These are phyloP conservation scores for Saprolegnia diclina DNA, from an alignment of 352 stramenopile species.

Conservation along the genomic window DNA sequence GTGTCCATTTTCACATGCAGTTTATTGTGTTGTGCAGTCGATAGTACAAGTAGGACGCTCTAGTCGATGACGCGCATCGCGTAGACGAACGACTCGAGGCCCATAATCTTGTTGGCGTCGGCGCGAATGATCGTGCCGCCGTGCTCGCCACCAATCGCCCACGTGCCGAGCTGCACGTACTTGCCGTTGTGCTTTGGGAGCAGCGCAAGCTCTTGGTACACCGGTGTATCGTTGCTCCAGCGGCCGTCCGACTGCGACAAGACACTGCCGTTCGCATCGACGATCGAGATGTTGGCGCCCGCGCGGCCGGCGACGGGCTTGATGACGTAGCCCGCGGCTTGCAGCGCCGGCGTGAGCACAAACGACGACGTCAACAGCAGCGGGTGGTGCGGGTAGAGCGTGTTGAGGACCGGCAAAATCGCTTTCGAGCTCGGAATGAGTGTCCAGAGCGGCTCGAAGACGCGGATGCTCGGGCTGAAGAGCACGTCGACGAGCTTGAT, in stretches of 20 bases:
- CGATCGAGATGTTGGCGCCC: constrained; percentile 13
- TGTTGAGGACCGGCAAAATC: constrained; percentile 5
- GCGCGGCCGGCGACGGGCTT: constrained; percentile 15
- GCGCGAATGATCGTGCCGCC: constrained; percentile 6
- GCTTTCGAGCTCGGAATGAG: constrained; percentile 9
- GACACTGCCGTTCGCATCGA: neutral
- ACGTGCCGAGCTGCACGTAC: constrained; percentile 19
- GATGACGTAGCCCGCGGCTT: constrained; percentile 2
- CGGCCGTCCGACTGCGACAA: neutral
- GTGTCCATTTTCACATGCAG: too few relatives aligned
- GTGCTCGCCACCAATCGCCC: constrained; percentile 3
- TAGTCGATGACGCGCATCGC: constrained; percentile 7
- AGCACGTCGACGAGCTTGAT: constrained; percentile 14
- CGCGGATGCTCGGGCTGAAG: neutral
- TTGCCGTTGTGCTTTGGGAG: constrained; percentile 4
- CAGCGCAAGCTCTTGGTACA: constrained; percentile 19
- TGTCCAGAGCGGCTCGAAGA: constrained; percentile 23
- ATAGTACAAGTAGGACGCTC: neutral
- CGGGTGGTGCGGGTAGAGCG: constrained; percentile 14
- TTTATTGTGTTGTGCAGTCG: neutral
- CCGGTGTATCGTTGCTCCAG: constrained; percentile 10
- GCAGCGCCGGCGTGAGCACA: constrained; percentile 5
- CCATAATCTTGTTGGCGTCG: constrained; percentile 3
- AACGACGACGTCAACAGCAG: constrained; percentile 17
- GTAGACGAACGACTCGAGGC: constrained; percentile 13